Conservation (phyloP, 192 early-diverging fungal species). For the Rhizoclosmatium sp. region DNA sequence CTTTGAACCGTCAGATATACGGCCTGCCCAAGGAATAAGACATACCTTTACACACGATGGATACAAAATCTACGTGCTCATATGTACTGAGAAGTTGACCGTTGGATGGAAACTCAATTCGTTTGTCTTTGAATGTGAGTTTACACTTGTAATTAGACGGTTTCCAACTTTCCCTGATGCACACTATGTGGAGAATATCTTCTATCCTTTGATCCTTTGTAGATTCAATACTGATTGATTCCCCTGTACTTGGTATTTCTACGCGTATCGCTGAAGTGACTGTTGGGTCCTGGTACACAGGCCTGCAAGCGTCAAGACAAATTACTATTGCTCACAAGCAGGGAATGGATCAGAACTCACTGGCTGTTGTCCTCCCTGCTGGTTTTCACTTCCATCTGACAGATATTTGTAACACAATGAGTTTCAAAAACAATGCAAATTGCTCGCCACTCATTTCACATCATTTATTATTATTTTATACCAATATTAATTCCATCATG, state of each 20-base stretch:
- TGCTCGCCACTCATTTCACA: neutral
- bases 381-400: neutral
- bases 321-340: neutral
- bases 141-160: constrained; percentile 49
- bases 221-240: neutral
- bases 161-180: constrained; percentile 45
- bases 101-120: constrained; percentile 36
- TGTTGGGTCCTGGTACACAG: too few relatives aligned
- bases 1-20: too few relatives aligned
- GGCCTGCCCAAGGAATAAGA: too few relatives aligned
- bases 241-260: neutral
- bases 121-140: constrained; percentile 43
- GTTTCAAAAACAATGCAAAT: neutral
- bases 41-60: constrained; percentile 38
- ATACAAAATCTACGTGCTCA: neutral
- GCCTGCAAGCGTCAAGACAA: neutral
- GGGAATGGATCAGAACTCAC: too few relatives aligned
- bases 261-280: neutral
- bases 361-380: neutral
- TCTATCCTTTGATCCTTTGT: constrained; percentile 50
- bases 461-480: neutral
- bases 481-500: neutral
- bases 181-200: constrained; percentile 46
- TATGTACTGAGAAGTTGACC: constrained; percentile 10
- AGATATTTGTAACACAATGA: neutral